Conservation (phyloP, 1,284 basidiomycete species). For the Pisolithus thermaeus region DNA sequence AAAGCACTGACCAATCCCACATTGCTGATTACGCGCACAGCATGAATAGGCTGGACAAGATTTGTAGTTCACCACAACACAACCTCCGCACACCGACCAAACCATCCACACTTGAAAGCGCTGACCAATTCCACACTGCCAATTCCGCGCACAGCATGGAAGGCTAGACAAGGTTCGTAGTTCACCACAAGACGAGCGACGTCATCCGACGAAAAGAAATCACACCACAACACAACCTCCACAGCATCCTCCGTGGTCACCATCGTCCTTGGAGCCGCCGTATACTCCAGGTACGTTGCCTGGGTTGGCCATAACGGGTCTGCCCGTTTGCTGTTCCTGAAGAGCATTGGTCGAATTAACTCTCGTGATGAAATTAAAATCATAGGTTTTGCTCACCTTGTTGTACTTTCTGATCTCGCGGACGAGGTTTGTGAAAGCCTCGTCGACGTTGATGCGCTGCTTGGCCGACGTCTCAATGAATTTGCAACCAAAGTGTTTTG, state of each 20-base stretch:
- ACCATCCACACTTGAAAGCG: too few species aligned
- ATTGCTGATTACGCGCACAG: too few species aligned
- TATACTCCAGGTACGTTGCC: conserved; percentile 30
- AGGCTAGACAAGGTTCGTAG: background rate
- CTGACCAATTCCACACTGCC: too few species aligned
- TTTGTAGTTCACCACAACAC: too few species aligned
- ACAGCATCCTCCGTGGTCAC: conserved; percentile 51
- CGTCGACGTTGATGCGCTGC: conserved; percentile 97
- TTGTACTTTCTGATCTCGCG: conserved; percentile 97
- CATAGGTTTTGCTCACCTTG: conserved; percentile 46
- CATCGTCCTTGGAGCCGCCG: conserved; percentile 29
- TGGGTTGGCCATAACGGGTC: conserved; percentile 30
- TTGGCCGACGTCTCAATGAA: conserved; percentile 99
- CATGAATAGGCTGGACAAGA: background rate
- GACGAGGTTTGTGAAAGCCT: conserved; percentile 96
- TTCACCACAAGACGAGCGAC: too few species aligned
- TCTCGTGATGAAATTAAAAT: too few species aligned
- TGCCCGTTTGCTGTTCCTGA: conserved; percentile 43
- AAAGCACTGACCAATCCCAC: too few species aligned
- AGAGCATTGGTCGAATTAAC: background rate
- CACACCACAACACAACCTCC: conserved; percentile 53
- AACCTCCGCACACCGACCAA: too few species aligned
- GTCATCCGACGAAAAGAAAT: conserved; percentile 3
- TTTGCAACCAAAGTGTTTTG: conserved; percentile 93
- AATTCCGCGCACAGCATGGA: too few species aligned